phyloP scores from a whole-genome alignment of 1,139 yeast genomes.

The Taiozyma onychis region DNA sequence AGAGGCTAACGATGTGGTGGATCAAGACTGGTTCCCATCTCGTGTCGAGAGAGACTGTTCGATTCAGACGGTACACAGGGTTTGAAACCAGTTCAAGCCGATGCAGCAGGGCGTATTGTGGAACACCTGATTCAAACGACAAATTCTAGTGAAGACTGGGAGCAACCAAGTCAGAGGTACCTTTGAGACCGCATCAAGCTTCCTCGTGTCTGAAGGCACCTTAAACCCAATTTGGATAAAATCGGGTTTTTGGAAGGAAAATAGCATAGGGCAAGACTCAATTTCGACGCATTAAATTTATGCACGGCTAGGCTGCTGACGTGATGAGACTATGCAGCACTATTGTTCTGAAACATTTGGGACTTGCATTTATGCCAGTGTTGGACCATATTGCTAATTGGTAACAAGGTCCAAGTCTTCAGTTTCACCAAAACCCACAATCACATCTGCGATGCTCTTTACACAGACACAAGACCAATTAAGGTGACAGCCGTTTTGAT shows the following conservation, averaged over 20 bases:
- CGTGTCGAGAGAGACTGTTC: background rate
- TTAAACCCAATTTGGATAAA: background rate
- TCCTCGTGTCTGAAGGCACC: background rate
- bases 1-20: background rate
- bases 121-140: background rate
- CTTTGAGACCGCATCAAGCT: background rate
- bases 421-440: background rate
- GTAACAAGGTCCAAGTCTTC: background rate
- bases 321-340: background rate
- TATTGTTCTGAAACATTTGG: background rate
- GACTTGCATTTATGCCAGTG: background rate
- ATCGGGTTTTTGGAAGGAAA: background rate
- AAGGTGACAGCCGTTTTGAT: too few relatives aligned
- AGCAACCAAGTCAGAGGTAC: background rate
- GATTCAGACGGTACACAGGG: background rate
- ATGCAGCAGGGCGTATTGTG: background rate
- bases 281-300: background rate
- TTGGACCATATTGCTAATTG: background rate
- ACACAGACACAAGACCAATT: background rate
- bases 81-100: background rate
- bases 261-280: background rate
- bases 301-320: background rate
- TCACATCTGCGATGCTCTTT: background rate
- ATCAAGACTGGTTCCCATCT: background rate
- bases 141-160: background rate